Evolutionary conservation across 768 basidiomycete genomes (phyloP).

Genomic region (Serendipita sp.): DNA sequence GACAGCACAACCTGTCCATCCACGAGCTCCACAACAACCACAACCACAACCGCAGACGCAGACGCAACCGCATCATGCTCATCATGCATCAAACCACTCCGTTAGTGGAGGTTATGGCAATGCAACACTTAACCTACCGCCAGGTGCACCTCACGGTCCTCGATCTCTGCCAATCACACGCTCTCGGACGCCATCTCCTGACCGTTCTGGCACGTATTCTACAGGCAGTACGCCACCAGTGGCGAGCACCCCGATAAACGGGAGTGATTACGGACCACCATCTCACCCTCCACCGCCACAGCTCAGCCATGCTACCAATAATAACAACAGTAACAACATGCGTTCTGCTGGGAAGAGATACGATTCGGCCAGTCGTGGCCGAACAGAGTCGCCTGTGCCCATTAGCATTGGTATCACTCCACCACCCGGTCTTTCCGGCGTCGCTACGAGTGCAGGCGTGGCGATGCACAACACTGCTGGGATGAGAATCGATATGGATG

Average conservation of each 20-base stretch:
- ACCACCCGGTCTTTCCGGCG: conserved; percentile 7
- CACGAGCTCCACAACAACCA: no score
- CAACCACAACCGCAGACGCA: not conserved
- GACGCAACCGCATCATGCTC: not conserved
- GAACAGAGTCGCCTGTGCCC: not conserved
- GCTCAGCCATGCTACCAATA: not conserved
- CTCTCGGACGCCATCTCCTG: conserved; percentile 61
- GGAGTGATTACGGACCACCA: not conserved
- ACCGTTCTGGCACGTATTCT: conserved; percentile 18
- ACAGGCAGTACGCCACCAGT: not conserved
- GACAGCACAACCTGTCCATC: no score
- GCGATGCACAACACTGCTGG: conserved; percentile 7
- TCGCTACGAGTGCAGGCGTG: not conserved
- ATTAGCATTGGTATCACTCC: not conserved
- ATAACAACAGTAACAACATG: not conserved
- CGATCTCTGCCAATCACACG: conserved; percentile 29
- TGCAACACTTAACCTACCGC: conserved; percentile 21
- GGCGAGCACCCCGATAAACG: not conserved
- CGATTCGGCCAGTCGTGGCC: not conserved
- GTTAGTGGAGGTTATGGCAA: not conserved
- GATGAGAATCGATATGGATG: conserved; percentile 6
- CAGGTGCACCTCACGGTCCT: conserved; percentile 50
- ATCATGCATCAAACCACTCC: not conserved
- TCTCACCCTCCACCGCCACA: conserved; percentile 6
- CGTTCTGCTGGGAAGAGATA: not conserved